A percentile compares a stretch with the other conserved stretches of the same genome.
These are phyloP conservation scores for Physaria fendleri DNA, from an alignment of 345 rosid genomes.

Conservation along the genomic window DNA sequence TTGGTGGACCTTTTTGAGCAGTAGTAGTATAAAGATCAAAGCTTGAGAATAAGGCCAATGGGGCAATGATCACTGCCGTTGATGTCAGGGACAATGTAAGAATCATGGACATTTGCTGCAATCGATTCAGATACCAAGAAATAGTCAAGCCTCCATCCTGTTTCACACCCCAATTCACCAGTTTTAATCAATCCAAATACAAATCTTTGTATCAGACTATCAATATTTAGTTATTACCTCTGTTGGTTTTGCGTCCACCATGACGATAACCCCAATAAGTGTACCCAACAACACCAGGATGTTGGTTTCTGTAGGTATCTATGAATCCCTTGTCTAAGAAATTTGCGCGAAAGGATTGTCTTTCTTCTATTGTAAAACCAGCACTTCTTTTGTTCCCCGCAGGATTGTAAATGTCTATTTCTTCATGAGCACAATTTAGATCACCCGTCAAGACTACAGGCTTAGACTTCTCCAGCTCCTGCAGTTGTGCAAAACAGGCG, in stretches of 20 bases:
- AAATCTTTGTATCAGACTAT: background rate
- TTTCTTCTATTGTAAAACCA: constrained; percentile 83
- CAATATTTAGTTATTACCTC: constrained; percentile 36
- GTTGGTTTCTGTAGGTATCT: constrained; percentile 88
- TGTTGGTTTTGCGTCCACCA: constrained; percentile 75
- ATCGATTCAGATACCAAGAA: constrained; percentile 82
- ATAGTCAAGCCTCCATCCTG: constrained; percentile 99
- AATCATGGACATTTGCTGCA: constrained; percentile 68
- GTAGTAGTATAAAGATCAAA: constrained; percentile 36
- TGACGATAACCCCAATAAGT: constrained; percentile 94
- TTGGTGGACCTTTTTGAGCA: background rate
- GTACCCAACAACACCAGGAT: constrained; percentile 81
- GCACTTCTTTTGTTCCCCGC: constrained; percentile 93
- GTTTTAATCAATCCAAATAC: background rate
- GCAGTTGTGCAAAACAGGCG: constrained; percentile 6
- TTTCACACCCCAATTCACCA: constrained; percentile 24
- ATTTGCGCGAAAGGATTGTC: constrained; percentile 65
- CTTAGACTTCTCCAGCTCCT: constrained; percentile 91
- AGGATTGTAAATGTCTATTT: constrained; percentile 82
- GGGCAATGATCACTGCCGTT: constrained; percentile 91
- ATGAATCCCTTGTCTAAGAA: constrained; percentile 75
- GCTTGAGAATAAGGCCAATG: constrained; percentile 64
- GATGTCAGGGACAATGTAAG: constrained; percentile 82
- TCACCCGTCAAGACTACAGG: constrained; percentile 96
- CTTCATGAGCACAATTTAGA: constrained; percentile 92